Base-by-base conservation (phyloP, 2,329 filamentous ascomycete species). In the Colletotrichum eremochloae region DNA sequence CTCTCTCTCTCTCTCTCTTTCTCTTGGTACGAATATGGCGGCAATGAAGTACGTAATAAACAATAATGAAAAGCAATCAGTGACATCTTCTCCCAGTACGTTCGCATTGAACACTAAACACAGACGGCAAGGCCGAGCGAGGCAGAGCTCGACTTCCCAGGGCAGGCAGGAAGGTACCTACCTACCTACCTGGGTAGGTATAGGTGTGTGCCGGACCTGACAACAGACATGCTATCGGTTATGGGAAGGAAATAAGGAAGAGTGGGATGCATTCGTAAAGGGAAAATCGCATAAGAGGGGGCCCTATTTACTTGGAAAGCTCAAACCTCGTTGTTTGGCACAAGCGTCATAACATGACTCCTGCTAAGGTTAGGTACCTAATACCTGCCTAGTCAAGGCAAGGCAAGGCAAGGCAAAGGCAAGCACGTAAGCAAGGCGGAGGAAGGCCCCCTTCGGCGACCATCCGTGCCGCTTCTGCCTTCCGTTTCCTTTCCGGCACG, bases 41-140 rank as follows among this genome's bases (percentile, higher is more conserved):
- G 44, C 8, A 29, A 24, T 24, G 24, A 24, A 24, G 24, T 24
- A 24, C 24, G 24, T 24, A 24, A 24, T 24, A 24, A 24, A 24
- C 24, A 50, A 20, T n/a, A 20, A 63, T 6, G 15, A 24, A 53
- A 38, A 29, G 42, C 42, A 48, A 36, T 8, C 9, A 29, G 24
- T 61, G 20, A 20, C 31, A 48, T 29, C 36, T 63, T 53, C 11
- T 52, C 61, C 9, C 20, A 36, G 31, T 50, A 18, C 31, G 36
- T 55, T 53, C 20, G 46, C 52, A 65, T 31, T n/a, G 6, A 52
- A 38, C 36, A 63, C 48, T n/a, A 6, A 52, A 38, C 36, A 63
- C 48, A 63, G 24, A 42, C 18, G 46, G 15, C 15, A 40, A 33
- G 12, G n/a, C 46, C 46, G 46, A 48, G 46, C 20, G 46, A n/a